Percentiles rank a stretch among this genome's conserved stretches.
Evolutionary conservation across 106 monocot species (phyloP).

Genomic region (Platanthera guangdongensis): DNA sequence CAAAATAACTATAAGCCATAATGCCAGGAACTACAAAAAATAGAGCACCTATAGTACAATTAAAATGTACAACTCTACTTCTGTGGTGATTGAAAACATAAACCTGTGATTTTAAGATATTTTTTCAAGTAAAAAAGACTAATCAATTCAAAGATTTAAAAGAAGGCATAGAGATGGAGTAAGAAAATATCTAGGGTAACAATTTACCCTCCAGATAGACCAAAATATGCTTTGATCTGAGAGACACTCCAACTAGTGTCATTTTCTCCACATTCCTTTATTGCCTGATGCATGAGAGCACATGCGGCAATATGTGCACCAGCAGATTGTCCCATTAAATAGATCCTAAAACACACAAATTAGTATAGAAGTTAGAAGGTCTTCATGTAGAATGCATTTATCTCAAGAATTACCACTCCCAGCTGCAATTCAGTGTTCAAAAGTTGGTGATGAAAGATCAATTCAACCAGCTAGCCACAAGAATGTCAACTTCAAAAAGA

Average conservation of each 20-base stretch:
- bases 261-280: conserved; percentile 74
- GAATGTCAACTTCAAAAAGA: not conserved
- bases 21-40: not conserved
- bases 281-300: conserved; percentile 73
- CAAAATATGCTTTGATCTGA: conserved; percentile 86
- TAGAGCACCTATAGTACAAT: not conserved
- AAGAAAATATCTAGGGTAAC: not conserved
- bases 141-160: not conserved
- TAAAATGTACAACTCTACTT: not conserved
- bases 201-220: conserved; percentile 89
- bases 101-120: not conserved
- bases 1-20: not conserved
- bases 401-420: not conserved
- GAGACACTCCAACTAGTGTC: conserved; percentile 80
- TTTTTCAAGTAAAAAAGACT: not conserved
- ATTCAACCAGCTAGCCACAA: not conserved
- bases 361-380: not conserved
- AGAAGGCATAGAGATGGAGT: not conserved
- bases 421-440: not conserved
- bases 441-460: not conserved
- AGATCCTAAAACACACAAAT: conserved; percentile 44
- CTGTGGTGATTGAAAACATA: not conserved
- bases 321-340: conserved; percentile 92
- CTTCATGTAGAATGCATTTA: not conserved
- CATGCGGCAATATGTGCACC: conserved; percentile 99